Evolutionary conservation across 2,329 filamentous ascomycete genomes (phyloP).

Genomic region (Camillea tinctor): DNA sequence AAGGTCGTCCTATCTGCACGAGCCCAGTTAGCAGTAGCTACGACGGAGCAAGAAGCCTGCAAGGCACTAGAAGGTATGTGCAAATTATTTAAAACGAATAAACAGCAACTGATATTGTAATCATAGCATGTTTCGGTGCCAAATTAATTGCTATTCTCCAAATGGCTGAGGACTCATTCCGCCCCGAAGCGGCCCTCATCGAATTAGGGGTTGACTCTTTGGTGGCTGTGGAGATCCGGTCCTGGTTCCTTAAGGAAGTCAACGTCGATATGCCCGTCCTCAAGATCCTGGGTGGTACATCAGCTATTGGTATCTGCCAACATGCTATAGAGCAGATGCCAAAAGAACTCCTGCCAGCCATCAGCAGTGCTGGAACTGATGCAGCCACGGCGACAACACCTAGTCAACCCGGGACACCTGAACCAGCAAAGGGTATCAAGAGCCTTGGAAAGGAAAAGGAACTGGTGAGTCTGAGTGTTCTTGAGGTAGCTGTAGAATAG

Average conservation of each 20-base stretch:
- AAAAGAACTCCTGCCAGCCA: background rate
- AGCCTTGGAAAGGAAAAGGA: too few relatives aligned
- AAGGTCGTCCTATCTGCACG: too few relatives aligned
- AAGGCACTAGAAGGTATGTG: too few relatives aligned
- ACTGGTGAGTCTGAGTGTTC: too few relatives aligned
- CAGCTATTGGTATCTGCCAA: background rate
- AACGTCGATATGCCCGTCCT: constrained; percentile 11
- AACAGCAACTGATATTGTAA: background rate
- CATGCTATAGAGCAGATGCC: background rate
- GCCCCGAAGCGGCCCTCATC: background rate
- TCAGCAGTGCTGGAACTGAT: too few relatives aligned
- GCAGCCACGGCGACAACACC: too few relatives aligned
- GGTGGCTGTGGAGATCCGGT: constrained; percentile 13
- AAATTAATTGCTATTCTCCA: background rate
- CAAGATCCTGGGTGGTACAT: constrained; percentile 3
- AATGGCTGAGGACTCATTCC: background rate
- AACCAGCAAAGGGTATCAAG: too few relatives aligned
- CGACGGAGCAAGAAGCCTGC: too few relatives aligned
- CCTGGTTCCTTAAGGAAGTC: constrained; percentile 10
- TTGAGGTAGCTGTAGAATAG: too few relatives aligned
- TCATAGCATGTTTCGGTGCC: background rate
- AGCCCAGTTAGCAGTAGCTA: too few relatives aligned
- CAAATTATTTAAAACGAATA: too few relatives aligned
- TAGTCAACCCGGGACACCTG: too few relatives aligned
- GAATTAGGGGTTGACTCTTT: constrained; percentile 11